Evolutionary conservation across 1,139 yeast genomes (phyloP), one percentile per base, ranked within the genome.

Genomic region (Yamadazyma atlantica): DNA sequence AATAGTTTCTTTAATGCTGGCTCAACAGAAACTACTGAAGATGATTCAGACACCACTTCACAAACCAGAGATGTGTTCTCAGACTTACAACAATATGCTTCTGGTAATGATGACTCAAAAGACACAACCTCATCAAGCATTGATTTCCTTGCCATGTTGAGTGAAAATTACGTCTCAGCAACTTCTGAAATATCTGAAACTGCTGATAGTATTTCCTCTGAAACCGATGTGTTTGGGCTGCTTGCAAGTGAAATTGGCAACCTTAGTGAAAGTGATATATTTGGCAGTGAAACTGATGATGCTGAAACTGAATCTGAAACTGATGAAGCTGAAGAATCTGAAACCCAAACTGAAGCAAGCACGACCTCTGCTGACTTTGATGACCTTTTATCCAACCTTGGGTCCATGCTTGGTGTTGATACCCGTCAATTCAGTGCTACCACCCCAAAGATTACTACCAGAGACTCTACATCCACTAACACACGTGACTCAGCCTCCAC

Each of bases 1-100:
- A 33, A 22, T 13, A 43, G 46, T 33, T 43, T 43, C 17, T 30
- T 34, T 15, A 30, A 19, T 29, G 40, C 23, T 15, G 35, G 37
- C 12, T 17, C 38, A 11, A 16, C 21, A 15, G 30, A 23, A 5
- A n/a, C 6, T 4, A n/a, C 5, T 23, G 5, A 8, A 10, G 26
- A 23, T n/a, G n/a, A n/a, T n/a, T n/a, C n/a, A n/a, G 17, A 14
- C 11, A 6, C 29, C n/a, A 28, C 30, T 15, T n/a, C n/a, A n/a
- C n/a, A n/a, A n/a, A 16, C 30, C 12, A 13, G 16, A 9, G 21
- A 28, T 9, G 21, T 4, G 4, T 14, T 28, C 6, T 28, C 30
- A 15, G 30, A 28, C 10, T 28, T 28, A 14, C 17, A 27, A 7
- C 17, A n/a, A 10, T 23, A 15, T 16, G 21, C 9, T 28, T 4